Conservation (phyloP, 441 rosid genomes). For the Mallotus repandus region DNA sequence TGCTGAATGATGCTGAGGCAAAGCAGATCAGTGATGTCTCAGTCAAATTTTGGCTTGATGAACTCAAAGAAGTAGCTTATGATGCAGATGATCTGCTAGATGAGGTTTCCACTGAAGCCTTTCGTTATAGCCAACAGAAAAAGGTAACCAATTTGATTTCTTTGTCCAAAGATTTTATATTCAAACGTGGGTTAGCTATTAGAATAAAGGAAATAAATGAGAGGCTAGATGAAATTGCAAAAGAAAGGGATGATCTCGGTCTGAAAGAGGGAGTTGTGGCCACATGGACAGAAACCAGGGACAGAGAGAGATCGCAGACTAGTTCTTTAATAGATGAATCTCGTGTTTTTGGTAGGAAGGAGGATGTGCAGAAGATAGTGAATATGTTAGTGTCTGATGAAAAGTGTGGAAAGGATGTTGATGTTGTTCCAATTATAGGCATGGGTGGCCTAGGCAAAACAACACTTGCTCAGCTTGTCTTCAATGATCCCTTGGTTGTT, state of each 20-base stretch:
- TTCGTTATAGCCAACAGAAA: slow-evolving; percentile 12
- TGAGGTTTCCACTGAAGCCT: slow-evolving; percentile 15
- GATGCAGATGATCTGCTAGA: slow-evolving; percentile 21
- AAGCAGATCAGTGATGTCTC: background rate
- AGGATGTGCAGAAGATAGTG: slow-evolving; percentile 1
- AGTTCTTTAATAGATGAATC: slow-evolving; percentile 23
- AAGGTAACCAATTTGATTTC: slow-evolving; percentile 5
- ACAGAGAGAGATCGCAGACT: slow-evolving; percentile 18
- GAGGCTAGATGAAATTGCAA: slow-evolving; percentile 13
- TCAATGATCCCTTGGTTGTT: slow-evolving; percentile 9
- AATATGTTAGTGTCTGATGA: slow-evolving; percentile 18
- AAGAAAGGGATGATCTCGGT: slow-evolving; percentile 16
- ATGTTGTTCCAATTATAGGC: slow-evolving; percentile 22
- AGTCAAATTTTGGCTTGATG: slow-evolving; percentile 13
- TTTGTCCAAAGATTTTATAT: background rate
- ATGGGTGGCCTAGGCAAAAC: slow-evolving; percentile 29
- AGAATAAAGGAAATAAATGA: slow-evolving; percentile 15
- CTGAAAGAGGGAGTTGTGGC: slow-evolving; percentile 14
- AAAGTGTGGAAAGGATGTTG: slow-evolving; percentile 9
- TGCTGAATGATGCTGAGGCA: slow-evolving; percentile 17
- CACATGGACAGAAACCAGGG: slow-evolving; percentile 5
- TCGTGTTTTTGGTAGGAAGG: slow-evolving; percentile 18
- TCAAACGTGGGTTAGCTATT: slow-evolving; percentile 3
- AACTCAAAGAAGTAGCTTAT: slow-evolving; percentile 15
- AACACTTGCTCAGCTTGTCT: slow-evolving; percentile 28